Evolutionary conservation across 2,329 filamentous ascomycete genomes (phyloP).

Genomic region (Aspergillus amoenus): DNA sequence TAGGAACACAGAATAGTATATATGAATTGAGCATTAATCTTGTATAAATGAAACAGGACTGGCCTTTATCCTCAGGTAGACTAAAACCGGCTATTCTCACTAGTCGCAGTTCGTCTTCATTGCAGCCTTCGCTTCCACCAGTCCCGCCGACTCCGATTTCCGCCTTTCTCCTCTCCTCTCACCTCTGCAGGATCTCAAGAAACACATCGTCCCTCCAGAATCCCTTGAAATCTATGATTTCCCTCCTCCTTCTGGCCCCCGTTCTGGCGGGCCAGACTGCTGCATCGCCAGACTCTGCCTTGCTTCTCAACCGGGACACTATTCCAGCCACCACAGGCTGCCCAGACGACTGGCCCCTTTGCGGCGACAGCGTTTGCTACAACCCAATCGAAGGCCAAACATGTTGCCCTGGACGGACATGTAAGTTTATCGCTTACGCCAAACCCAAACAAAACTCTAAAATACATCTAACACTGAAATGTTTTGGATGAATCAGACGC

Average conservation of each 20-base stretch:
- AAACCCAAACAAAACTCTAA: neutral
- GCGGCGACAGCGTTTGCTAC: conserved; percentile 19
- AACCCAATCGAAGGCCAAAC: conserved; percentile 12
- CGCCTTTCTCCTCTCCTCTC: conserved; percentile 1
- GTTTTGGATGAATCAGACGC: neutral
- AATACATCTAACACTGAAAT: neutral
- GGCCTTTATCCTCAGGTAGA: conserved; percentile 2
- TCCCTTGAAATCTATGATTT: conserved; percentile 7
- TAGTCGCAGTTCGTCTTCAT: neutral
- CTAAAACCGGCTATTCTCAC: conserved; percentile 3
- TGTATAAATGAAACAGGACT: neutral
- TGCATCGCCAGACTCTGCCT: neutral
- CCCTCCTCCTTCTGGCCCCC: conserved; percentile 8
- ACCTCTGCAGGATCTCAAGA: neutral
- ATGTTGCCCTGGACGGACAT: conserved; percentile 16
- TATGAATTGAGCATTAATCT: neutral
- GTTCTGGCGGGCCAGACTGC: conserved; percentile 12
- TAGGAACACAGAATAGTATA: conserved; percentile 1
- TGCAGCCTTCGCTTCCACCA: neutral
- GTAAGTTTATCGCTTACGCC: conserved; percentile 2
- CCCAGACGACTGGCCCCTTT: conserved; percentile 13
- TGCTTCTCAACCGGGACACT: conserved; percentile 13
- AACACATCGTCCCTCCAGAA: neutral
- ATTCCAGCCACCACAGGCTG: conserved; percentile 12
- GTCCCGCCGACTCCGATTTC: neutral